Base-by-base conservation (phyloP, 2,329 filamentous ascomycete genomes). In the Diaporthe nobilis region DNA sequence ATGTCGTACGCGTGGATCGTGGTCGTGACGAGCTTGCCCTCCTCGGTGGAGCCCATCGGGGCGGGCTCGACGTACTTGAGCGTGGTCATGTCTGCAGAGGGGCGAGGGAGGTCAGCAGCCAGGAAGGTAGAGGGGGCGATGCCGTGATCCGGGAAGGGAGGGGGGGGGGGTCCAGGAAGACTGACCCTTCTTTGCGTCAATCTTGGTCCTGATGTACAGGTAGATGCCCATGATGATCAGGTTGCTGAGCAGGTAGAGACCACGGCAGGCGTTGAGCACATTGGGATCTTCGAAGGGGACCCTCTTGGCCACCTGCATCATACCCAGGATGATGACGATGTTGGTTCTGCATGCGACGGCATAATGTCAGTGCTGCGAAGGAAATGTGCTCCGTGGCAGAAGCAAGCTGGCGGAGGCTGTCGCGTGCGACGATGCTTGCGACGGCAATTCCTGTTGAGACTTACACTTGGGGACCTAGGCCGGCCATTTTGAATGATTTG, bases 21-120 rank as follows among this genome's bases (percentile, higher is more conserved):
- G 78, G 97, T 99, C 75, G 96, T 98, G 81, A 98, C 94, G 81
- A 98, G 94, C 87, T 98, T 98, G 84, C 94, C 93, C 87, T 98
- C 96, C 86, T 98, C 97, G 82, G 93, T 91, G 81, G 94, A 97
- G 81, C 97, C 97, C 92, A 98, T 95, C 60, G 95, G 92, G 7
- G 97, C 92, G 60, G 96, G 96, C 88, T 99, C 97, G 84, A 99
- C 96, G 87, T 99, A 99, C 88, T 99, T 98, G 84, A 99, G 92
- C 4, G 97, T 98, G 34, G 96, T 98, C 87, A 98, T 91, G 84
- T 99, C 97, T 98, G 83, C 17, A 39, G 60, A 55, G 53, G 5
- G 28, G 25, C 2, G 31, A 53, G 6, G 8, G 31, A 3, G 39
- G 58, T 72, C 44, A 75, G 72, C 49, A 65, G 67, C 7, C 72